These are phyloP conservation scores for Lipomyces mesembrius DNA, from an alignment of 805 yeast genomes.

Conservation along the genomic window DNA sequence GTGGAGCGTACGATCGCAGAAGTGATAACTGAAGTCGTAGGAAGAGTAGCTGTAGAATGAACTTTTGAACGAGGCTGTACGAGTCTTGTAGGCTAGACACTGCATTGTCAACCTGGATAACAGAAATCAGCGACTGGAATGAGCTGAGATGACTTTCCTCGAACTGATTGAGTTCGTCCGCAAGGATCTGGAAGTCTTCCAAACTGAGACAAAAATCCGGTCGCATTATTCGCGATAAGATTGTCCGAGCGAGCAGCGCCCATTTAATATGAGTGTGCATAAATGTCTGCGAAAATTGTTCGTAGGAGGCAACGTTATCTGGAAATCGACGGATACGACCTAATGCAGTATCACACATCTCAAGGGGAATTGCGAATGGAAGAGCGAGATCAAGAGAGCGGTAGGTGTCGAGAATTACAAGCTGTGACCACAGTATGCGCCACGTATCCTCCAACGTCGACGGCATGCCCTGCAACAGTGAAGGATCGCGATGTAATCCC, in stretches of 20 bases:
- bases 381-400: conserved; percentile 36
- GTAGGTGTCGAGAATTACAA: conserved; percentile 38
- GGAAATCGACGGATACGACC: conserved; percentile 2
- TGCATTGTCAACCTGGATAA: conserved; percentile 23
- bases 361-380: conserved; percentile 30
- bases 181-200: conserved; percentile 16
- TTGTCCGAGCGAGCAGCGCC: conserved; percentile 27
- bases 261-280: conserved; percentile 25
- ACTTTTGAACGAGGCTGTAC: conserved; percentile 30
- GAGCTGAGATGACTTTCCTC: conserved; percentile 32
- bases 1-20: conserved; percentile 25
- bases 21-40: conserved; percentile 28
- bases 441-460: conserved; percentile 32
- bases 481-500: conserved; percentile 44
- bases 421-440: conserved; percentile 41
- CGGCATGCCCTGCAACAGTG: conserved; percentile 33
- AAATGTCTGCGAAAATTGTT: conserved; percentile 25
- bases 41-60: conserved; percentile 23
- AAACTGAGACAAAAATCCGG: conserved; percentile 15
- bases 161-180: conserved; percentile 16
- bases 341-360: conserved; percentile 27
- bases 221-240: conserved; percentile 17
- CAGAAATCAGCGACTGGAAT: conserved; percentile 28
- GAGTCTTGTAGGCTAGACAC: conserved; percentile 31
- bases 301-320: conserved; percentile 6